Evolutionary conservation across 202 grass and related monocot species (phyloP), one percentile per base, ranked within the genome.

Genomic region (Setaria viridis): DNA sequence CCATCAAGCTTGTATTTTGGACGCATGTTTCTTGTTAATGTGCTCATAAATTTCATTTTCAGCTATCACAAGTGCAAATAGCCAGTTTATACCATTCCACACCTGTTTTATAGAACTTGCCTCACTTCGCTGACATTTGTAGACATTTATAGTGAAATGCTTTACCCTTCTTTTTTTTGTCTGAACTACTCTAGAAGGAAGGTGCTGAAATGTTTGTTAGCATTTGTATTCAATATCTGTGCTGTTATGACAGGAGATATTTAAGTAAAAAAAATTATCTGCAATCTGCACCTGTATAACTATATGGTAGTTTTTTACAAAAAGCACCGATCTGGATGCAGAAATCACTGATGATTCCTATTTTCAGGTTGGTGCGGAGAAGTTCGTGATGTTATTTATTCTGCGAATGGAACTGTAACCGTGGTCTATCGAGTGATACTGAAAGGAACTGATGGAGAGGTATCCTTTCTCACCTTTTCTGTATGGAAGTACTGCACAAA

Each of bases 291-390:
- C 2, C 15, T 20, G 47, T 85, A 49, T 77, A 39, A 58, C 32
- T 75, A 68, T 60, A 25, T 56, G 49, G 9, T 79, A 37, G 11
- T 29, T 48, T 42, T 12, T 20, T 77, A 25, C 57, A 77, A 70
- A 76, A 70, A 34, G 6, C 3, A 55, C 47, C 5, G 0, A 11
- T 16, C 4, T 2, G 5, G 47, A 9, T 58, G 29, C 59, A 67
- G 3, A 86, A 79, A 39, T 88, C 82, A 79, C 66, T 5, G 10
- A 79, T 50, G 60, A 5, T 67, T 87, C 5, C 34, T 74, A 33
- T 87, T 83, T 82, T 71, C 86, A 96, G 97, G 97, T 75, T 99
- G 97, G 93, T 99, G 97, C 67, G 93, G 97, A 83, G 97, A 99
- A 96, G 88, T 99, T 74, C 88, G 97, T 25, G 73, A 94, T 87